phyloP scores from a whole-genome alignment of 768 basidiomycete species.

The Agaricus sinodeliciosus region DNA sequence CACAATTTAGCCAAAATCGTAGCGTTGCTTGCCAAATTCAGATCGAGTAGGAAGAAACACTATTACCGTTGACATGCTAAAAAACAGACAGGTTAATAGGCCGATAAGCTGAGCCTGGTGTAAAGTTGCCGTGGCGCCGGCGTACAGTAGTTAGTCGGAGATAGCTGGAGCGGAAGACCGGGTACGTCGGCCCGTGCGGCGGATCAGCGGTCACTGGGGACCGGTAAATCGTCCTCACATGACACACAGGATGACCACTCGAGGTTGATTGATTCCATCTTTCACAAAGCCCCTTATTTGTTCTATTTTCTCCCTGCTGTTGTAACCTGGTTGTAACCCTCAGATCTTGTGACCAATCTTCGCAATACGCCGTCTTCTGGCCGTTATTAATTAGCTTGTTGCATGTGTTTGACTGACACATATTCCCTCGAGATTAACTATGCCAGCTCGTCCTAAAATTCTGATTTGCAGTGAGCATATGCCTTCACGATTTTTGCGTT shows the following conservation, averaged over 20 bases:
- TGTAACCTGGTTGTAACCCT: not conserved
- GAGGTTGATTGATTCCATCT: too few relatives aligned
- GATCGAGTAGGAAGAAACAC: too few relatives aligned
- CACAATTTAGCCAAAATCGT: too few relatives aligned
- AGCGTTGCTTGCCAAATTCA: not conserved
- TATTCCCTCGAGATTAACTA: conserved; percentile 7
- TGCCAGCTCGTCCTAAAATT: conserved; percentile 23
- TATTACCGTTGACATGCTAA: too few relatives aligned
- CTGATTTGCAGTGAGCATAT: conserved; percentile 31
- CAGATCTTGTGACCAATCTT: not conserved
- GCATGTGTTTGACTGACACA: not conserved
- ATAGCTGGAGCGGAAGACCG: not conserved
- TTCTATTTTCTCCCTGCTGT: too few relatives aligned
- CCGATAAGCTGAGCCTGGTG: not conserved
- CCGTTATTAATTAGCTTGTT: conserved; percentile 4
- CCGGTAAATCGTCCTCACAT: not conserved
- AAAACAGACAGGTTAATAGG: too few relatives aligned
- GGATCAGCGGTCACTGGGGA: not conserved
- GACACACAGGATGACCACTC: too few relatives aligned
- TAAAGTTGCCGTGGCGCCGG: not conserved
- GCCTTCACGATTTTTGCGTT: not conserved
- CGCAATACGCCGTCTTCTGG: not conserved
- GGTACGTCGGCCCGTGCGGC: not conserved
- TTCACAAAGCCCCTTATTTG: too few relatives aligned
- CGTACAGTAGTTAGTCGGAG: not conserved